Evolutionary conservation across 768 basidiomycete genomes (phyloP), one percentile per base, ranked within the genome.

Genomic region (Galerina marginata): DNA sequence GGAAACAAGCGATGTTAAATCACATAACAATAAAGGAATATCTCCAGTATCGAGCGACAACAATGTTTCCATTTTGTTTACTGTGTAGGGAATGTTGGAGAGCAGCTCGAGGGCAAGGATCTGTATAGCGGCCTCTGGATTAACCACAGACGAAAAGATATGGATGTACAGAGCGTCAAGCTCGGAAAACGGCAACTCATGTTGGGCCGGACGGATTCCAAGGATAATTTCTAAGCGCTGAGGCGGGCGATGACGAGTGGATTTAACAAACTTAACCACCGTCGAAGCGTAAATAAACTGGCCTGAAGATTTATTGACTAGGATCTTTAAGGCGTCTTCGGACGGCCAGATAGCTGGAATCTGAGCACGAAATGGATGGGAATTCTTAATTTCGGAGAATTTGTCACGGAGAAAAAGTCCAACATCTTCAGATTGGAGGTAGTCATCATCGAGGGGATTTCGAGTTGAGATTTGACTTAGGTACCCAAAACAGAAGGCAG

Each of bases 201-300:
- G 37, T 5, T 23, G 29, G 15, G 20, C 26, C 14, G 54, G 54
- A 5, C 51, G 54, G 10, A 60, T 43, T 3, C 51, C 46, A 0
- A 56, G 59, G n/a, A 64, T 43, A 7, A 57, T 49, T 1, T 57
- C 54, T 6, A 64, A 43, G 6, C 55, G 49, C 6, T 53, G n/a
- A 1, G 14, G 9, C 2, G 63, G 63, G 29, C 20, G 15, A 42
- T 42, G 15, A 11, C 58, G 53, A 6, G 29, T 45, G 11, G 42
- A 46, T 20, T 54, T 25, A 14, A 63, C 25, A 26, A 43, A 65
- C 29, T 49, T 54, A 26, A 65, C 36, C 1, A 55, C 61, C 3
- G 56, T 59, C 3, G 65, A 37, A 1, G 65, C 59, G 11, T 65
- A 65, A 45, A 62, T 58, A 23, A 65, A 62, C n/a, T 65, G 65